Evolutionary conservation across 2,329 filamentous ascomycete species (phyloP), one percentile per base, ranked within the genome.

Genomic region (Basipetospora chlamydospora): DNA sequence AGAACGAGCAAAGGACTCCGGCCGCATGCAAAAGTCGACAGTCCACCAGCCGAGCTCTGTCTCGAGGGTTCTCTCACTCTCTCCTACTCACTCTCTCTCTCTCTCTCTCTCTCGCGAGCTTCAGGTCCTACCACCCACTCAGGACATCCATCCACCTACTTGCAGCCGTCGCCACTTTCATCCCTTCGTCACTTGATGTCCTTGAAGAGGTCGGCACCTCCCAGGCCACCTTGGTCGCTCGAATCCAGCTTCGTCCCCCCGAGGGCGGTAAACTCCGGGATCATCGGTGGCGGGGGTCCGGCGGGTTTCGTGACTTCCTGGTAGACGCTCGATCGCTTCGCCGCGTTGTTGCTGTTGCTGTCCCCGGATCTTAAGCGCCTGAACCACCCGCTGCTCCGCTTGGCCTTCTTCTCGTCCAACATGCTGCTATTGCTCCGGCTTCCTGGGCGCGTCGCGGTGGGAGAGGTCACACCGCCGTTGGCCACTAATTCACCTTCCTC

Each of bases 351-450:
- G 13, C 58, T 54, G 35, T 57, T 51, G 37, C 49, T 50, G 4
- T 39, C 40, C 6, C 38, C 39, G 23, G 57, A 55, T 39, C 66
- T 60, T 46, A 75, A 58, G 40, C 69, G 62, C 44, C 64, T 62
- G 46, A 76, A 75, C 70, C 70, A 76, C 26, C 69, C 67, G 47
- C 70, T 75, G 46, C 58, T 58, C 41, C 71, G 66, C 50, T 63
- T 73, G 42, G 63, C 53, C 51, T 68, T 72, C 46, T 63, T 66
- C 22, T 70, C 66, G 46, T 68, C 67, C 44, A 60, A 43, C 37
- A 66, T 49, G 46, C 64, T 67, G 42, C 52, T 57, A 38, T 61
- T 59, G 43, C 64, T 61, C 42, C 64, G 66, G 51, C 68, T 74
- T 36, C 57, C 56, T 4, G 70, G 70, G 28, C 69, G 59, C 37